Percentiles rank a stretch among this genome's conserved stretches.
Conservation (phyloP, 129 eudicot genomes). For the Flaveria linearis region DNA sequence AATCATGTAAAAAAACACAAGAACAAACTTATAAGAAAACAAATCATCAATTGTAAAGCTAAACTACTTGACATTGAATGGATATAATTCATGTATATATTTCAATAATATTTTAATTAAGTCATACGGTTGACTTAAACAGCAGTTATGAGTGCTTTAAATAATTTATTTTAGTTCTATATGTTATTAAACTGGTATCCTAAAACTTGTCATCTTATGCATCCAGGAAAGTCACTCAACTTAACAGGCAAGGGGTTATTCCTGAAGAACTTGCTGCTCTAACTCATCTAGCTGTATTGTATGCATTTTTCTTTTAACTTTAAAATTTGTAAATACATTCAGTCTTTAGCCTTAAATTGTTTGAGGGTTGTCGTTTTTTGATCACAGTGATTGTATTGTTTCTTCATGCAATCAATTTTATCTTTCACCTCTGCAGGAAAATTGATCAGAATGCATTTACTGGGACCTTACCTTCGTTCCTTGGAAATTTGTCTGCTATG, state of each 20-base stretch:
- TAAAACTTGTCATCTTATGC: conserved; percentile 20
- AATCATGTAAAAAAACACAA: too few species aligned
- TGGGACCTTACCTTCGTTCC: conserved; percentile 63
- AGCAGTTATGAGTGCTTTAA: background rate
- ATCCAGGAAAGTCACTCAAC: conserved; percentile 50
- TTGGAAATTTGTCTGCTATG: conserved; percentile 55
- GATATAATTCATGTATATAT: too few species aligned
- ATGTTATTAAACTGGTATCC: background rate
- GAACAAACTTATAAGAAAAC: too few species aligned
- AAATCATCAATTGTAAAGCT: too few species aligned
- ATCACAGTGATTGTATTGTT: conserved; percentile 12
- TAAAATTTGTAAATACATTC: background rate
- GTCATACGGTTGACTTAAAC: background rate
- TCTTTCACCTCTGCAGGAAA: conserved; percentile 38
- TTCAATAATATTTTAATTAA: background rate
- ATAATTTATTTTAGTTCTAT: background rate
- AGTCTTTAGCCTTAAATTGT: background rate
- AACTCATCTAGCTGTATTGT: conserved; percentile 49
- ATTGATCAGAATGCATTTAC: conserved; percentile 63
- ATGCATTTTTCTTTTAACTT: conserved; percentile 25
- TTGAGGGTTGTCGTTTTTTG: conserved; percentile 2
- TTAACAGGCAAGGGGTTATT: conserved; percentile 46
- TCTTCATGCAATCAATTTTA: background rate
- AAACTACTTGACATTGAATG: too few species aligned
- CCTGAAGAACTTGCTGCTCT: conserved; percentile 52